phyloP scores from a whole-genome alignment of 2,329 filamentous ascomycete genomes.

The Phialophora macrospora region DNA sequence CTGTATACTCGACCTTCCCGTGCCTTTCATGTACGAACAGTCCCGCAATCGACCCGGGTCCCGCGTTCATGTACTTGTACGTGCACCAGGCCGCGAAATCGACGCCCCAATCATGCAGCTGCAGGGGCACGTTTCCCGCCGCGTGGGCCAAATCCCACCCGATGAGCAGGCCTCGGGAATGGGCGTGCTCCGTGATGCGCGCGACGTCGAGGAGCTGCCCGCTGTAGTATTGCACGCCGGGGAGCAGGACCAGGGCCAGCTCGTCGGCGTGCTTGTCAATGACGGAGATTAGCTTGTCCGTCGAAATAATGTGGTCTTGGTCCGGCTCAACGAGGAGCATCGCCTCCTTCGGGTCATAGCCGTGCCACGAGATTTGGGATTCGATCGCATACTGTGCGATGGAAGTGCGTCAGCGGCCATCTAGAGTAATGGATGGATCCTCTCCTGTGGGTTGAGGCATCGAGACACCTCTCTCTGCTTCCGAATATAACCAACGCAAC shows the following conservation, averaged over 20 bases:
- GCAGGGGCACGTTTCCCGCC: slow-evolving; percentile 78
- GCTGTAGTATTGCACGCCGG: slow-evolving; percentile 90
- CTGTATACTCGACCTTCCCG: slow-evolving; percentile 57
- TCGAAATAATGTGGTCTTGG: slow-evolving; percentile 64
- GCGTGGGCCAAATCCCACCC: slow-evolving; percentile 92
- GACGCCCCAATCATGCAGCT: slow-evolving; percentile 84
- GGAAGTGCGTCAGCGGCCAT: neutral
- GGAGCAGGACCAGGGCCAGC: slow-evolving; percentile 77
- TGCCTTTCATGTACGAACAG: slow-evolving; percentile 80
- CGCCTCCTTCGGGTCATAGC: slow-evolving; percentile 66
- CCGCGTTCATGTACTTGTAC: slow-evolving; percentile 92
- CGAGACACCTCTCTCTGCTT: too few relatives aligned
- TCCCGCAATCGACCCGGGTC: slow-evolving; percentile 79
- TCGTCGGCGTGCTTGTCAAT: slow-evolving; percentile 76
- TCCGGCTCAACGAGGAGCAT: slow-evolving; percentile 76
- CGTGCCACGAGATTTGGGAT: slow-evolving; percentile 76
- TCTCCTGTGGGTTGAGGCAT: too few relatives aligned
- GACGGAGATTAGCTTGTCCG: slow-evolving; percentile 69
- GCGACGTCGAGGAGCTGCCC: slow-evolving; percentile 86
- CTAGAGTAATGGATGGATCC: too few relatives aligned
- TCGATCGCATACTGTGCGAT: slow-evolving; percentile 74
- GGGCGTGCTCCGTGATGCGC: slow-evolving; percentile 77
- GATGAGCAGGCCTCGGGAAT: slow-evolving; percentile 70
- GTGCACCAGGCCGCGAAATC: slow-evolving; percentile 94
- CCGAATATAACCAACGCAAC: neutral